These are phyloP conservation scores for Hirschioporus abietinus DNA, from an alignment of 768 basidiomycete genomes.

Conservation along the genomic window DNA sequence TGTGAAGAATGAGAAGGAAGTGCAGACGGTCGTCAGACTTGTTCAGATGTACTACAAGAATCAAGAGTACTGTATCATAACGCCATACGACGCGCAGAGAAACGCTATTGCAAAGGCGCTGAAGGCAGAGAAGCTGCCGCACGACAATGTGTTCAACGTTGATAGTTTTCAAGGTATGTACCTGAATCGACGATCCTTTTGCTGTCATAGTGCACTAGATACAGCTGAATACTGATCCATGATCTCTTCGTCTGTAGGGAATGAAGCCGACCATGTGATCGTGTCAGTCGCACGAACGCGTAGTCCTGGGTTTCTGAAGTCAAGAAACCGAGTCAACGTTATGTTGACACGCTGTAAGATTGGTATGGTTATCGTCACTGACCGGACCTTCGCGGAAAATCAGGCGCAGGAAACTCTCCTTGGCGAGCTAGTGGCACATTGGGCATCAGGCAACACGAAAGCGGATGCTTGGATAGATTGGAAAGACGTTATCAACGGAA, in stretches of 20 bases:
- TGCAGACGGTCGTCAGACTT: conserved; percentile 34
- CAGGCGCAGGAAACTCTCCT: conserved; percentile 36
- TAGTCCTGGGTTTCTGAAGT: conserved; percentile 40
- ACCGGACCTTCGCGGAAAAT: conserved; percentile 32
- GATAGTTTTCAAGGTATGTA: conserved; percentile 49
- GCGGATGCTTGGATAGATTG: conserved; percentile 27
- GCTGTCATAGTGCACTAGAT: neutral
- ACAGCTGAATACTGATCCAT: conserved; percentile 6
- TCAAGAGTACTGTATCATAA: conserved; percentile 41
- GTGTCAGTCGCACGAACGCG: conserved; percentile 46
- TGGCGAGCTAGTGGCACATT: conserved; percentile 28
- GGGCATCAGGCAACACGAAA: conserved; percentile 19
- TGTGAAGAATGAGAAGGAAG: conserved; percentile 38
- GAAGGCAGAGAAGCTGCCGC: conserved; percentile 29
- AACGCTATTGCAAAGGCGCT: conserved; percentile 34
- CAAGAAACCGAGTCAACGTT: conserved; percentile 45
- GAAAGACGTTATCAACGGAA: conserved; percentile 17
- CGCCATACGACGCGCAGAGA: conserved; percentile 51
- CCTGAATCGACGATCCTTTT: neutral
- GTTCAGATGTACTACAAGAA: conserved; percentile 35
- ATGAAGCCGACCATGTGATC: conserved; percentile 45
- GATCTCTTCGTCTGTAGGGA: conserved; percentile 30
- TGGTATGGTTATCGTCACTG: conserved; percentile 45
- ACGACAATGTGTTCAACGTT: conserved; percentile 44
- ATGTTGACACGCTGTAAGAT: conserved; percentile 43